Evolutionary conservation across 352 stramenopile species (phyloP), one percentile per base, ranked within the genome.

Genomic region (Globisporangium cederbergense): DNA sequence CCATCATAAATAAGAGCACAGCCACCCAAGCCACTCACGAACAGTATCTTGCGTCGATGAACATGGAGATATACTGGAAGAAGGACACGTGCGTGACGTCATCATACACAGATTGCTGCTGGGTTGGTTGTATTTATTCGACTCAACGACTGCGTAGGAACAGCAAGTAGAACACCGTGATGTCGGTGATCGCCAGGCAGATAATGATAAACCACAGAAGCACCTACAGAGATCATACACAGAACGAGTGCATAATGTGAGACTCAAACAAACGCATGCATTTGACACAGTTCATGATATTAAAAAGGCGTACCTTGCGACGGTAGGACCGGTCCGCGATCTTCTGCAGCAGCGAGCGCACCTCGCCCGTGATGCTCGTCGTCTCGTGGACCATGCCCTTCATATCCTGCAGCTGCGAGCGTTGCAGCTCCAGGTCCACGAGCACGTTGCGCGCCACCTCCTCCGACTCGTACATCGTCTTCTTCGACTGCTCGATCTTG

Each of bases 121-220:
- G 46, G 45, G 16, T 22, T 49, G 6, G 20, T 30, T 9, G 20
- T 38, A 45, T 38, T 14, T 5, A 46, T 57, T 64, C 36, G 22
- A 46, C 46, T 53, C 42, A 68, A 32, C 28, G 63, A 49, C 49
- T 64, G 38, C 78, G 78, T 36, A 94, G 65, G 75, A 92, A 94
- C 70, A 94, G 85, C 79, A 89, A 74, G 87, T 94, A 94, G 59
- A 94, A 92, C 42, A 94, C 78, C 11, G 78, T 67, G 18, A 88
- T 74, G 70, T 94, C 85, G n/a, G 80, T 86, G 54, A 83, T 74
- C 22, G 76, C 66, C 36, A 94, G 75, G 58, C 72, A 70, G 38
- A 87, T 60, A 65, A 94, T 92, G 67, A 92, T 71, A 36, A 79
- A 66, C 66, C 75, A 94, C 20, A 94, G 68, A 59, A 77, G 86